phyloP scores from a whole-genome alignment of 352 stramenopile species.

The Phytopythium chamaehyphon region DNA sequence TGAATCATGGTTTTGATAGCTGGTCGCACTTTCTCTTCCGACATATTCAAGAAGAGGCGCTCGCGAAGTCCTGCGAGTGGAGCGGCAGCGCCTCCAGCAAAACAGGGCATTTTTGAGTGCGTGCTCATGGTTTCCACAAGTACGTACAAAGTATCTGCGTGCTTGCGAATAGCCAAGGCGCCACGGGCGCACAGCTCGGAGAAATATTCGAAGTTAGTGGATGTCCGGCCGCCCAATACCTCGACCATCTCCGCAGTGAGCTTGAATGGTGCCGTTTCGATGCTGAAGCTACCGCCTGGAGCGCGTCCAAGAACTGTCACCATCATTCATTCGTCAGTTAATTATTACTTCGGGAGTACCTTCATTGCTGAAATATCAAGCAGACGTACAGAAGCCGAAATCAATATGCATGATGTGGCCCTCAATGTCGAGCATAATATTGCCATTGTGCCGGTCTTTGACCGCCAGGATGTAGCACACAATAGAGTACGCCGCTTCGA shows the following conservation, averaged over 20 bases:
- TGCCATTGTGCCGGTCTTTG: constrained; percentile 99
- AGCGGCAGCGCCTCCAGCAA: constrained; percentile 29
- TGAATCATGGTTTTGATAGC: constrained; percentile 92
- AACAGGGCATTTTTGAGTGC: constrained; percentile 75
- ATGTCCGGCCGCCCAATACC: constrained; percentile 91
- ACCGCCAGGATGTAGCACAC: constrained; percentile 97
- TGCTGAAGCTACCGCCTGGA: constrained; percentile 91
- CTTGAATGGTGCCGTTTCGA: constrained; percentile 97
- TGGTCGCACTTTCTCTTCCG: constrained; percentile 50
- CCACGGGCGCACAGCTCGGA: constrained; percentile 92
- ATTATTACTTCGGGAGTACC: too few species aligned
- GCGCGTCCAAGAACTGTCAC: constrained; percentile 63
- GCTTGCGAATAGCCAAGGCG: constrained; percentile 89
- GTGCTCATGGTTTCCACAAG: constrained; percentile 95
- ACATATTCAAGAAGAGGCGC: constrained; percentile 63
- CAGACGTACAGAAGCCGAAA: constrained; percentile 97
- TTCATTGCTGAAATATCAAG: too few species aligned
- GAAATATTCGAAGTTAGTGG: constrained; percentile 91
- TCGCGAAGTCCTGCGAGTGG: constrained; percentile 49
- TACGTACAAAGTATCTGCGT: constrained; percentile 93
- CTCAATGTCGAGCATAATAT: constrained; percentile 98
- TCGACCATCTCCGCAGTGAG: constrained; percentile 95
- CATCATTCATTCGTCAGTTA: neutral
- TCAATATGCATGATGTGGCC: constrained; percentile 99
- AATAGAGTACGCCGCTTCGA: constrained; percentile 94